A percentile compares a stretch with the other conserved stretches of the same genome.
Conservation (phyloP, 2,329 filamentous ascomycete genomes). For the Cylindrodendrum hubeiense region DNA sequence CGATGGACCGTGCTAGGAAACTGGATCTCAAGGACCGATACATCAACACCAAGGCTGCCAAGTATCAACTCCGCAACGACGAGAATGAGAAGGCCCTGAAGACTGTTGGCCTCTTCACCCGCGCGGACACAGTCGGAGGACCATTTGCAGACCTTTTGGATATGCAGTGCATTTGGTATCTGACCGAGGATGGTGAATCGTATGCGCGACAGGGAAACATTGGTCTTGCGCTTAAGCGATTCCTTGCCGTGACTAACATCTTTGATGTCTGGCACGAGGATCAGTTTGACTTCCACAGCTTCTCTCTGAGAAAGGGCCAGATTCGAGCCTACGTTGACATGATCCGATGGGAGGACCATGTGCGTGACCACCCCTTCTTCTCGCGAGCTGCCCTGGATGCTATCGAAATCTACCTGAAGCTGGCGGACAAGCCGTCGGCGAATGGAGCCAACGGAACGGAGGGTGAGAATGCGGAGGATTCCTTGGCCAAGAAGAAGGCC, state of each 20-base stretch:
- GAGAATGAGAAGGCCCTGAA: slow-evolving; percentile 87
- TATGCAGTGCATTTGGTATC: slow-evolving; percentile 98
- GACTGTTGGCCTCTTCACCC: slow-evolving; percentile 94
- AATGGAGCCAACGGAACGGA: slow-evolving; percentile 72
- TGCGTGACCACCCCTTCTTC: slow-evolving; percentile 95
- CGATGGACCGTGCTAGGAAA: slow-evolving; percentile 88
- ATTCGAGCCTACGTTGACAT: slow-evolving; percentile 96
- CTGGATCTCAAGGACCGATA: slow-evolving; percentile 93
- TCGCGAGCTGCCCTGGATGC: slow-evolving; percentile 85
- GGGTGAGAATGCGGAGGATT: slow-evolving; percentile 64
- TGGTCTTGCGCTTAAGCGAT: slow-evolving; percentile 90
- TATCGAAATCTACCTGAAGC: slow-evolving; percentile 81
- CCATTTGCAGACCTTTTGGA: slow-evolving; percentile 92
- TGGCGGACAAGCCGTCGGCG: slow-evolving; percentile 80
- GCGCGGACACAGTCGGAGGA: slow-evolving; percentile 88
- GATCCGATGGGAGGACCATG: slow-evolving; percentile 93
- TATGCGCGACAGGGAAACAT: slow-evolving; percentile 85
- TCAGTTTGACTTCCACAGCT: slow-evolving; percentile 98
- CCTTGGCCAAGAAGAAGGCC: slow-evolving; percentile 84
- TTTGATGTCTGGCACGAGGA: slow-evolving; percentile 99
- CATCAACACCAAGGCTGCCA: slow-evolving; percentile 98
- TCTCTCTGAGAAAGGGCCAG: slow-evolving; percentile 96
- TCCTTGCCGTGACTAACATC: slow-evolving; percentile 88
- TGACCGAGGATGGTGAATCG: slow-evolving; percentile 94
- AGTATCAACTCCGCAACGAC: slow-evolving; percentile 95